Conservation (phyloP, 1,139 yeast genomes). For the Tardiomyces digboiensis region DNA sequence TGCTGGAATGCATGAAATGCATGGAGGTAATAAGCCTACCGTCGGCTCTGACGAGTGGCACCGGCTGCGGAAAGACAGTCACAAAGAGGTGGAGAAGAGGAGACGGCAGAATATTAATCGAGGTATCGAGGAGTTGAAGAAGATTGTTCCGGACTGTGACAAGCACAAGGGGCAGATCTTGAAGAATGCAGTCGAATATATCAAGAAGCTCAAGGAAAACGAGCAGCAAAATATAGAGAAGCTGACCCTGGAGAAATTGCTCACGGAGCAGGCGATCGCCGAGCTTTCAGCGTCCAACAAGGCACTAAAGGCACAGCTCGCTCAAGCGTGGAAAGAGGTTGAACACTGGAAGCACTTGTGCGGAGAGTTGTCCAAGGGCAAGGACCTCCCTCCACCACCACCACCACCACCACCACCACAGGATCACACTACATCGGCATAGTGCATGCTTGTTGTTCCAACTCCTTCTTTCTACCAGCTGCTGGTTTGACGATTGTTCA, state of each 20-base stretch:
- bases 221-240: conserved; percentile 85
- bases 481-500: no score
- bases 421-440: no score
- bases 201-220: conserved; percentile 77
- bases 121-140: conserved; percentile 80
- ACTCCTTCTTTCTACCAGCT: no score
- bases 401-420: no score
- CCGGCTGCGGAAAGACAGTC: conserved; percentile 75
- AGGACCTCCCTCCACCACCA: background rate
- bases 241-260: conserved; percentile 86
- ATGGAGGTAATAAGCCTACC: conserved; percentile 31
- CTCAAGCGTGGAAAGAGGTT: conserved; percentile 87
- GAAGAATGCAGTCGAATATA: conserved; percentile 82
- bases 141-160: conserved; percentile 78
- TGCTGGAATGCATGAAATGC: background rate
- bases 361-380: background rate
- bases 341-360: conserved; percentile 59
- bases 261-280: conserved; percentile 84
- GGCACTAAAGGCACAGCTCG: conserved; percentile 68
- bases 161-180: conserved; percentile 88
- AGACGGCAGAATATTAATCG: conserved; percentile 87
- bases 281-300: conserved; percentile 73
- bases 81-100: conserved; percentile 95
- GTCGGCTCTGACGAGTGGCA: conserved; percentile 78
- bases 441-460: no score